Conservation (phyloP, 768 basidiomycete genomes). For the Sarcomyxa edulis region DNA sequence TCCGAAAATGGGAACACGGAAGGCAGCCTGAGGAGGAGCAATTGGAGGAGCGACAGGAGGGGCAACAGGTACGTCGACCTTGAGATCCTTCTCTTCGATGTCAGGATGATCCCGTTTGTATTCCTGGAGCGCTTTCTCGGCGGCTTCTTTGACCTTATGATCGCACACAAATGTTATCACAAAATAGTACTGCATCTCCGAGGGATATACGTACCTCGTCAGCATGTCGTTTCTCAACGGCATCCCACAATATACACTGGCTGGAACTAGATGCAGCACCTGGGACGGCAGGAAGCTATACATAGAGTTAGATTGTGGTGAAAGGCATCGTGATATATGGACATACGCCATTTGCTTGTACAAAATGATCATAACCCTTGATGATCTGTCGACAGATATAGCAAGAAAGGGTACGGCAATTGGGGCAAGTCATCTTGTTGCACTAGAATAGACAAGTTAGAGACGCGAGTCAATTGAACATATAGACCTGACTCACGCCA, state of each 20-base stretch:
- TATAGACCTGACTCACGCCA: conserved; percentile 46
- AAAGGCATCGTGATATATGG: background rate
- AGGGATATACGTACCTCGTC: conserved; percentile 44
- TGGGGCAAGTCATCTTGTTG: conserved; percentile 86
- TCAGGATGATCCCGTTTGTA: conserved; percentile 60
- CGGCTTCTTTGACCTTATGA: conserved; percentile 61
- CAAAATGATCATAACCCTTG: conserved; percentile 73
- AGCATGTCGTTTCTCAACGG: conserved; percentile 56
- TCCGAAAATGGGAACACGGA: too few species aligned
- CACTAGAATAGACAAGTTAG: conserved; percentile 43
- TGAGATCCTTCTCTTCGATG: conserved; percentile 50
- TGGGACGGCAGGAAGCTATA: too few species aligned
- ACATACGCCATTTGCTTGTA: conserved; percentile 30
- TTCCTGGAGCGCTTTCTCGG: conserved; percentile 59
- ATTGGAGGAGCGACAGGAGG: conserved; percentile 14
- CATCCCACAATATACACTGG: conserved; percentile 69
- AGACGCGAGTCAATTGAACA: background rate
- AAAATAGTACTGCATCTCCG: background rate
- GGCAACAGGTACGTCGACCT: conserved; percentile 56
- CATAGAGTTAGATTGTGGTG: background rate
- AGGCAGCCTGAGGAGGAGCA: too few species aligned
- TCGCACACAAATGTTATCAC: background rate
- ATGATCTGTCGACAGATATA: conserved; percentile 79
- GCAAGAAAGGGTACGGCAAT: conserved; percentile 73
- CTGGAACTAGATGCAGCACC: conserved; percentile 17